Conservation (phyloP, 1,139 yeast species). For the Kluyveromyces marxianus region DNA sequence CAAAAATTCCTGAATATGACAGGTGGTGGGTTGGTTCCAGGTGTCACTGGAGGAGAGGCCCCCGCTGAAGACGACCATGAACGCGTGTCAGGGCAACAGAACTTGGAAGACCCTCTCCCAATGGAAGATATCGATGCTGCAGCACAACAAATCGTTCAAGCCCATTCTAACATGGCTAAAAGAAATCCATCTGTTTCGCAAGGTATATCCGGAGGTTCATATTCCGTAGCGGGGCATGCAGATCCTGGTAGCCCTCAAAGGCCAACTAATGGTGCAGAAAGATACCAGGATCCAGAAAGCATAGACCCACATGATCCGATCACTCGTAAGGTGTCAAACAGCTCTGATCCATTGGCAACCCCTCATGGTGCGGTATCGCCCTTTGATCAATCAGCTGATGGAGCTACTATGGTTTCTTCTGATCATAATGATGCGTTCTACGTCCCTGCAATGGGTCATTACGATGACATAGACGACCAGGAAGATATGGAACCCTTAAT, state of each 20-base stretch:
- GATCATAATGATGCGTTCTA: slow-evolving; percentile 30
- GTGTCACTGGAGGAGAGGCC: slow-evolving; percentile 12
- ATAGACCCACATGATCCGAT: too few species aligned
- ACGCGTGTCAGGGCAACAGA: slow-evolving; percentile 17
- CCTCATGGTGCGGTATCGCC: slow-evolving; percentile 4
- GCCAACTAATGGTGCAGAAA: too few species aligned
- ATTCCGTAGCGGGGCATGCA: too few species aligned
- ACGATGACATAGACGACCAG: slow-evolving; percentile 18
- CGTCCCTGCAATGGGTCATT: slow-evolving; percentile 19
- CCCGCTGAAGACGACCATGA: slow-evolving; percentile 13
- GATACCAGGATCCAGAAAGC: too few species aligned
- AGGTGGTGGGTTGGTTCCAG: slow-evolving; percentile 30
- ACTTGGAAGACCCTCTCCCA: slow-evolving; percentile 15
- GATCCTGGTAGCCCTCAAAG: too few species aligned
- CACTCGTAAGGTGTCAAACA: background rate
- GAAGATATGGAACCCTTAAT: slow-evolving; percentile 17
- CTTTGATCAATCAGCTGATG: slow-evolving; percentile 11
- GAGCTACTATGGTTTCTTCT: slow-evolving; percentile 14
- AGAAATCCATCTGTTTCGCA: too few species aligned
- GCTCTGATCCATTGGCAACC: background rate
- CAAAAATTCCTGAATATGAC: slow-evolving; percentile 24
- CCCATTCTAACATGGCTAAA: slow-evolving; percentile 16
- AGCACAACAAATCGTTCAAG: slow-evolving; percentile 27
- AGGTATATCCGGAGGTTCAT: too few species aligned
- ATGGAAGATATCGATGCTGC: slow-evolving; percentile 17